Base-by-base conservation (phyloP, 129 eudicot species). In the Artemisia argyi region DNA sequence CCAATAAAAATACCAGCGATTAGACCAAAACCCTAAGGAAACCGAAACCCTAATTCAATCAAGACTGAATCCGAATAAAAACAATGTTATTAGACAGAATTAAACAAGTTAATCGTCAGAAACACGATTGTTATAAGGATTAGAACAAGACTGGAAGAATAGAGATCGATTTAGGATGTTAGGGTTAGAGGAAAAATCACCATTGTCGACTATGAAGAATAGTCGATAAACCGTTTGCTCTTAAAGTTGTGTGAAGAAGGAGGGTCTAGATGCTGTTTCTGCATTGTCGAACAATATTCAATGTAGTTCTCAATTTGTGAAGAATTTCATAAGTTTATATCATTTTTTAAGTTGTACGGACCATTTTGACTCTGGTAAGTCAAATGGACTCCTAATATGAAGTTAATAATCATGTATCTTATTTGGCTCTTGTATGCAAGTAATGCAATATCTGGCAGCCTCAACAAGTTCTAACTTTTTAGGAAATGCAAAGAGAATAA, bases 401-500 rank as follows among this genome's bases (percentile, higher is more conserved):
- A 52, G 28, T 62, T 22, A 57, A 8, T 10, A 11, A 5, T 24
- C 39, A 15, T 28, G 10, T 39, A 0, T 39, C 46, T 39, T 39
- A 39, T 39, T 61, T 72, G 61, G 14, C 51, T n/a, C 48, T 17
- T 73, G 50, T 61, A 15, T 61, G 30, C 61, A 73, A 2, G 7
- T 16, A n/a, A 13, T 61, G 69, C 70, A 51, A 62, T 73, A 61
- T 51, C 63, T 59, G 58, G 30, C 18, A 39, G 46, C 35, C 51
- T 28, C 39, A 61, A 28, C 32, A 3, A 50, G 39, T 11, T 73
- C 39, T 28, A 47, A 28, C 11, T 24, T 60, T 2, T 61, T 47
- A 61, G 18, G 30, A 61, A 11, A 17, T 60, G 5, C 57, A 26
- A 26, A 30, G 51, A 1, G 22, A 1, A 46, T n/a, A 2, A 44